Percentiles rank a stretch among this genome's conserved stretches.
Conservation (phyloP, 495 filamentous ascomycete genomes). For the Penicillium bovifimosum region DNA sequence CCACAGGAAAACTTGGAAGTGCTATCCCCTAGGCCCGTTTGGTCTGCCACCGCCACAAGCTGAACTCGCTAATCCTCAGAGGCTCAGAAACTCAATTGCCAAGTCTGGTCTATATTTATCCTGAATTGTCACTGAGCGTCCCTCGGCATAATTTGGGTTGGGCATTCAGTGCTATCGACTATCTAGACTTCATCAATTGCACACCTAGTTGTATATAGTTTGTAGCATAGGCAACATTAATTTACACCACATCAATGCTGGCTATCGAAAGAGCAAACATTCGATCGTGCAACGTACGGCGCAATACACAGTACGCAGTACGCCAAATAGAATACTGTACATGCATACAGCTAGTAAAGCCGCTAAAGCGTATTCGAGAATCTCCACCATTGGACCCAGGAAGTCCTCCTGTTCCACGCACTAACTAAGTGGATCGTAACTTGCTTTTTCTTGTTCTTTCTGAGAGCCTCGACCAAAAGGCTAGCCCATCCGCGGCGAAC, state of each 20-base stretch:
- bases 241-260: neutral
- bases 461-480: constrained; percentile 15
- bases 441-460: constrained; percentile 14
- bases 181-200: neutral
- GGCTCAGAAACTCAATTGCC: neutral
- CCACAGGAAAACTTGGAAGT: constrained; percentile 1
- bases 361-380: constrained; percentile 12
- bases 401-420: constrained; percentile 16
- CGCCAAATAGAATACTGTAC: neutral
- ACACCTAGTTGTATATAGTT: neutral
- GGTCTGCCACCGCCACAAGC: neutral
- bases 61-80: constrained; percentile 1
- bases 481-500: neutral
- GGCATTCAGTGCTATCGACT: neutral
- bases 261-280: neutral
- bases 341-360: constrained; percentile 12
- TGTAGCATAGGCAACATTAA: neutral
- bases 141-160: neutral
- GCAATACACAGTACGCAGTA: constrained; percentile 7
- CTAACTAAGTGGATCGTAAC: constrained; percentile 20
- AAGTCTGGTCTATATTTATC: neutral
- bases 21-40: neutral
- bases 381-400: constrained; percentile 21
- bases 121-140: neutral
- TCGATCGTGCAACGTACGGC: neutral